Conservation (phyloP, 495 filamentous ascomycete genomes). For the Annulohypoxylon moriforme region DNA sequence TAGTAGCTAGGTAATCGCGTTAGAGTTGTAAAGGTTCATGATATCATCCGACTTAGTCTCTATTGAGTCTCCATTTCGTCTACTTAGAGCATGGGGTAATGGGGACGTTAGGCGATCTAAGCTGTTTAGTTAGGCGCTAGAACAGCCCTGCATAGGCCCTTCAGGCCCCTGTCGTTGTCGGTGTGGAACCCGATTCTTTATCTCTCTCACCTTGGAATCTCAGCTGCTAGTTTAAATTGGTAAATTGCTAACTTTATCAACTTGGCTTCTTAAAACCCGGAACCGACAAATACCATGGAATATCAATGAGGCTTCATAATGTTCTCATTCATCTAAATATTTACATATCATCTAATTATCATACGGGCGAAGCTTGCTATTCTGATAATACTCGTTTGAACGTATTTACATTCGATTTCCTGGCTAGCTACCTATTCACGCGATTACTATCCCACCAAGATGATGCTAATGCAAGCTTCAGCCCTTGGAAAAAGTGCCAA, state of each 20-base stretch:
- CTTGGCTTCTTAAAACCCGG: neutral
- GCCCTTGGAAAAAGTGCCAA: slow-evolving; percentile 23
- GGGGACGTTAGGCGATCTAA: neutral
- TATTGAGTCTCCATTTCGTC: neutral
- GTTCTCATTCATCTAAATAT: neutral
- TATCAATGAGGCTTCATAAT: neutral
- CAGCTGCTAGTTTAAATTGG: neutral
- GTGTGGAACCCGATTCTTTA: slow-evolving; percentile 12
- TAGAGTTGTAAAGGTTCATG: slow-evolving; percentile 6
- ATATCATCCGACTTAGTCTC: neutral
- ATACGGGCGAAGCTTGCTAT: neutral
- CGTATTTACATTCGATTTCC: slow-evolving; percentile 2
- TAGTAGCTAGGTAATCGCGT: slow-evolving; percentile 3
- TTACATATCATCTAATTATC: neutral
- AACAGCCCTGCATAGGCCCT: slow-evolving; percentile 19
- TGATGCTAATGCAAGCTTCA: slow-evolving; percentile 22
- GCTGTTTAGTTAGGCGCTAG: slow-evolving; percentile 8
- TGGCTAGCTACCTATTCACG: slow-evolving; percentile 9
- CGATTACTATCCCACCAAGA: slow-evolving; percentile 33
- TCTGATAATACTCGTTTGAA: neutral
- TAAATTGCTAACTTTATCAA: neutral
- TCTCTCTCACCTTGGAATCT: neutral
- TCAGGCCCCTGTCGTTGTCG: slow-evolving; percentile 9
- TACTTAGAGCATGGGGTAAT: slow-evolving; percentile 1
- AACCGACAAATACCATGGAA: neutral